A percentile compares a stretch with the other conserved stretches of the same genome.
Conservation (phyloP, 176 grass and related monocot species). For the Aegilops bicornis region DNA sequence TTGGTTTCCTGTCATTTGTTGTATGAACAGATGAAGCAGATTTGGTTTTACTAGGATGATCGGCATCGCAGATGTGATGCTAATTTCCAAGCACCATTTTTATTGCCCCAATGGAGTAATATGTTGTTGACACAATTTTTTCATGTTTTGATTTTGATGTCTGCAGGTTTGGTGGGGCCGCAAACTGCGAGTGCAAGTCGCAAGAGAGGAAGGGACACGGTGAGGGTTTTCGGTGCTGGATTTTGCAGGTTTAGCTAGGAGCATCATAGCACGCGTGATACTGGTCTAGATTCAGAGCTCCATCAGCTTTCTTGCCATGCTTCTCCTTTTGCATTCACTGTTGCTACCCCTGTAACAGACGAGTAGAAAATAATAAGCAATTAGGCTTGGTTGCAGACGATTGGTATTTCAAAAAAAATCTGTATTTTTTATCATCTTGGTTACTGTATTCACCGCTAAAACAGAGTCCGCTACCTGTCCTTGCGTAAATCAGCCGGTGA, state of each 20-base stretch:
- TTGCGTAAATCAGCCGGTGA: no score
- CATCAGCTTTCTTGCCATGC: background rate
- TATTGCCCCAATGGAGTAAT: no score
- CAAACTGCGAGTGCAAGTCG: background rate
- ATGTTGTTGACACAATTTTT: background rate
- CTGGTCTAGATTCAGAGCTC: background rate
- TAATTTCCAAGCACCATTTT: no score
- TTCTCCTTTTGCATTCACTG: background rate
- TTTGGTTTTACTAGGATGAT: background rate
- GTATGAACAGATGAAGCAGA: background rate
- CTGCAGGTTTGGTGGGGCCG: background rate
- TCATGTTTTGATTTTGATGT: background rate
- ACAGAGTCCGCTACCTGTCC: no score
- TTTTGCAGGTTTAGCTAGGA: background rate
- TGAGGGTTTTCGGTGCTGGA: background rate
- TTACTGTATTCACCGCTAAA: no score
- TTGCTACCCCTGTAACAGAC: background rate
- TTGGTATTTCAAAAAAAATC: no score
- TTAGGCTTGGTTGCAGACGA: background rate
- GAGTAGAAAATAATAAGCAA: background rate
- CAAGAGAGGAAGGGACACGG: background rate
- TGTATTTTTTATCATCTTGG: no score
- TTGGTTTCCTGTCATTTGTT: background rate
- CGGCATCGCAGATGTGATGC: no score
- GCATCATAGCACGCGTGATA: background rate